Percentiles rank a stretch among this genome's conserved stretches.
Evolutionary conservation across 2,329 filamentous ascomycete genomes (phyloP).

Genomic region (Sarocladiaceae sp.): DNA sequence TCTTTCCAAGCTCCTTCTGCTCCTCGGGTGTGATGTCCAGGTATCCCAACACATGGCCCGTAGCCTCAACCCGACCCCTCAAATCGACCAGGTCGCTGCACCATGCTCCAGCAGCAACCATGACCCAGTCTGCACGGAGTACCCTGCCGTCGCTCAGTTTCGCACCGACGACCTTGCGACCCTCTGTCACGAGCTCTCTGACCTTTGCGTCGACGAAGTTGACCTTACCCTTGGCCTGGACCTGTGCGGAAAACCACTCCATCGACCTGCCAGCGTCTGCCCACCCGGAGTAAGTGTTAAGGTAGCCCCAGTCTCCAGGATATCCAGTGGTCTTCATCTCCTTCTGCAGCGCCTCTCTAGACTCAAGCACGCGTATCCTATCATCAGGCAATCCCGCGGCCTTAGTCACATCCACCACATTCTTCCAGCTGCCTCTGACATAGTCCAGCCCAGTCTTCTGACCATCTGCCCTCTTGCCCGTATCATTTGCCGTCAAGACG

Average conservation of each 20-base stretch:
- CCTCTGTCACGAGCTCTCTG: constrained; percentile 34
- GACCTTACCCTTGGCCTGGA: constrained; percentile 52
- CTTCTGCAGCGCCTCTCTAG: constrained; percentile 36
- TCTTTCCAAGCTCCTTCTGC: constrained; percentile 56
- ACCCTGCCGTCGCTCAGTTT: constrained; percentile 29
- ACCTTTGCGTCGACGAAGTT: constrained; percentile 49
- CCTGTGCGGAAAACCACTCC: constrained; percentile 54
- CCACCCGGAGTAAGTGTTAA: constrained; percentile 75
- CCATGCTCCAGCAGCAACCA: constrained; percentile 88
- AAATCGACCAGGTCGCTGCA: constrained; percentile 74
- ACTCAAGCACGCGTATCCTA: constrained; percentile 41
- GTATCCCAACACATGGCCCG: constrained; percentile 78
- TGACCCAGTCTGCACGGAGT: constrained; percentile 61
- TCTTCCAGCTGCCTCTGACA: constrained; percentile 55
- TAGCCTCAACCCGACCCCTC: constrained; percentile 70
- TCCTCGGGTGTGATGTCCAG: constrained; percentile 69
- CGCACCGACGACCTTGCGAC: constrained; percentile 49
- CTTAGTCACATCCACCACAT: constrained; percentile 46
- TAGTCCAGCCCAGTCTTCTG: constrained; percentile 52
- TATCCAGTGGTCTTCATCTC: constrained; percentile 43
- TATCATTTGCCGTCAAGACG: constrained; percentile 54
- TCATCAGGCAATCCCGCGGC: constrained; percentile 28
- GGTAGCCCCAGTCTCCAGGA: constrained; percentile 64
- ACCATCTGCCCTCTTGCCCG: constrained; percentile 19
- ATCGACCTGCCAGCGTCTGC: constrained; percentile 71